Base-by-base conservation (phyloP, 2,329 filamentous ascomycete genomes). In the Phaeosphaeria sp. region DNA sequence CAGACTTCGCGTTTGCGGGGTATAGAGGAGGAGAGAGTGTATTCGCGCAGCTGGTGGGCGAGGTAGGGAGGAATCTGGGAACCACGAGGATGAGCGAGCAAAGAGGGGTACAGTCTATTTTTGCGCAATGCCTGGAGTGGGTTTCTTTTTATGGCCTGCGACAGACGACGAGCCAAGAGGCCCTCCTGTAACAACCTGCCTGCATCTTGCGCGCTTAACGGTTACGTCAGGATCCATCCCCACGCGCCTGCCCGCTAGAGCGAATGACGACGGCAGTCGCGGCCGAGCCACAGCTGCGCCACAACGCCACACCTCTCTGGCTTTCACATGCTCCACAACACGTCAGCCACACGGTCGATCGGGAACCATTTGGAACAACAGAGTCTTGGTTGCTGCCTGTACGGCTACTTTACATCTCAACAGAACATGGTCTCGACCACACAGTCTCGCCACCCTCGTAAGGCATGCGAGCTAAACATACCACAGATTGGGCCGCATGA, bases 101-200 rank as follows among this genome's bases (percentile, higher is more conserved):
- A 55, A 48, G 59, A 58, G 61, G 61, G 61, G 59, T 57, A 52
- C 51, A 47, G 50, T 60, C 57, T 66, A 59, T 58, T 58, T 62
- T 58, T 54, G 48, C 46, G 51, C 33, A 41, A 9, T 15, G 46
- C 27, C 41, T 39, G 52, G 51, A 56, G 60, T 22, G 50, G 50
- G 30, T 6, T 25, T 25, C 55, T 53, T 60, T 60, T 64, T 63
- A 58, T 63, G 52, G 56, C 52, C 43, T 54, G 59, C 59, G 56
- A 43, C 54, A 44, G 57, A 48, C 27, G 42, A 30, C 15, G 41
- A 42, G 55, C 50, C 47, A 50, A 54, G 50, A 23, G 39, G 22
- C 56, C 57, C 51, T 48, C 48, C 43, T 54, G 48, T 48, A 22
- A 47, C 56, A 54, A 54, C 59, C 56, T 62, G 62, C 51, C 56